Evolutionary conservation across 2,329 filamentous ascomycete species (phyloP).

Genomic region (Ophiostoma pallidulum): DNA sequence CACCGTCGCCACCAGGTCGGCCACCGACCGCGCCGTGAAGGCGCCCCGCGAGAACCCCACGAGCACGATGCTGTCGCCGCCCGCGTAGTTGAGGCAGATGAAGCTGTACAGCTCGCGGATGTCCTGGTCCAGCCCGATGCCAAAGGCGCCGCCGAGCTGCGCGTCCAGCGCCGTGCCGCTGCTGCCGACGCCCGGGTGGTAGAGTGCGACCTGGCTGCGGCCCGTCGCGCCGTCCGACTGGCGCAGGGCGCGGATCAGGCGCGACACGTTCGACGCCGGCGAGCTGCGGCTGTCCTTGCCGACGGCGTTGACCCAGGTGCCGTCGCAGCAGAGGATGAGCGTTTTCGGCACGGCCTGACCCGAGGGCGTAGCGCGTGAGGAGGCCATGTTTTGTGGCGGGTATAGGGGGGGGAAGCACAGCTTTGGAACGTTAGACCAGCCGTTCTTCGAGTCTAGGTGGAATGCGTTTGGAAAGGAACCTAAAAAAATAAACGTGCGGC

Average conservation of each 20-base stretch:
- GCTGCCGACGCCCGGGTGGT: slow-evolving; percentile 25
- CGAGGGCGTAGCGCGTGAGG: too few species aligned
- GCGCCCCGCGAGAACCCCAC: slow-evolving; percentile 32
- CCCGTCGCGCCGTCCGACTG: slow-evolving; percentile 14
- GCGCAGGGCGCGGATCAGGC: slow-evolving; percentile 11
- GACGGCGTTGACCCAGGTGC: slow-evolving; percentile 27
- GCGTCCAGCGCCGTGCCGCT: slow-evolving; percentile 21
- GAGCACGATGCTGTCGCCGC: slow-evolving; percentile 28
- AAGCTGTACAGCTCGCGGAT: slow-evolving; percentile 31
- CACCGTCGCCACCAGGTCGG: slow-evolving; percentile 29
- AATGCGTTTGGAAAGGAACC: too few species aligned
- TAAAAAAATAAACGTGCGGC: too few species aligned
- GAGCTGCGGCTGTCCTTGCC: slow-evolving; percentile 16
- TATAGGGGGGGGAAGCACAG: too few species aligned
- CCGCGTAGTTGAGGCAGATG: slow-evolving; percentile 28
- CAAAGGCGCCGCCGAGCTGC: slow-evolving; percentile 25
- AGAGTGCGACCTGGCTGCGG: slow-evolving; percentile 24
- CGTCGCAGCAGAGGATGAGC: slow-evolving; percentile 26
- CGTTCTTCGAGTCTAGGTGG: too few species aligned
- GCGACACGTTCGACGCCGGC: slow-evolving; percentile 15
- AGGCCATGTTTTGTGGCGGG: too few species aligned
- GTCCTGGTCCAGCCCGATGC: slow-evolving; percentile 26
- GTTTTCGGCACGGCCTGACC: slow-evolving; percentile 17
- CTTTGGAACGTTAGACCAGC: too few species aligned
- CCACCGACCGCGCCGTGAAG: slow-evolving; percentile 31